Evolutionary conservation across 176 grass and related monocot genomes (phyloP).

Genomic region (Raddia guianensis): DNA sequence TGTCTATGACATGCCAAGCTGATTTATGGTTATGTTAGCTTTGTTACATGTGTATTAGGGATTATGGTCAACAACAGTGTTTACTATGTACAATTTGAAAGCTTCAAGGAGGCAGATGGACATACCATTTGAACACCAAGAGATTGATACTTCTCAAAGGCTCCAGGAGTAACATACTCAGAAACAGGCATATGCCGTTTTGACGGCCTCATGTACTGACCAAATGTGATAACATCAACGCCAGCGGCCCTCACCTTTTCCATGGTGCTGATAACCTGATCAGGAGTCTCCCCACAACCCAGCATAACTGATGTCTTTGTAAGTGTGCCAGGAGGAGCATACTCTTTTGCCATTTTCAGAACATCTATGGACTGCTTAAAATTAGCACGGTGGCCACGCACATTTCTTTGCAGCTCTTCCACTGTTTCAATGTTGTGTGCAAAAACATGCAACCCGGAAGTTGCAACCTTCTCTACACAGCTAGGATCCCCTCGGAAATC

Average conservation of each 20-base stretch:
- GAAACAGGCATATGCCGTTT: constrained; percentile 98
- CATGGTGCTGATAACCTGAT: constrained; percentile 92
- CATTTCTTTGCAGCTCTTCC: constrained; percentile 79
- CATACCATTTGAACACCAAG: constrained; percentile 91
- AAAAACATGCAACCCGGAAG: constrained; percentile 92
- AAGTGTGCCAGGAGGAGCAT: constrained; percentile 81
- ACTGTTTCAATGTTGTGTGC: constrained; percentile 99
- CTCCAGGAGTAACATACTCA: constrained; percentile 92
- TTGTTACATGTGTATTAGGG: background rate
- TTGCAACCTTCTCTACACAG: constrained; percentile 86
- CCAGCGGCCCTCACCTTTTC: constrained; percentile 88
- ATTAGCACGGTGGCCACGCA: constrained; percentile 83
- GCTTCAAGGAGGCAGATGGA: background rate
- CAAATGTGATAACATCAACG: constrained; percentile 98
- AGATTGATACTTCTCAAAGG: constrained; percentile 76
- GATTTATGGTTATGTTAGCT: background rate
- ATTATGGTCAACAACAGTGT: background rate
- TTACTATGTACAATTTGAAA: background rate
- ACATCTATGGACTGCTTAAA: constrained; percentile 97
- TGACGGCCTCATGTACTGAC: constrained; percentile 97
- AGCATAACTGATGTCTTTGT: constrained; percentile 97
- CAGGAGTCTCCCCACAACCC: constrained; percentile 85
- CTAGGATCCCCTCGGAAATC: constrained; percentile 85
- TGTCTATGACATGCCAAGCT: background rate
- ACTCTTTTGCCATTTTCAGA: constrained; percentile 91